Percentiles rank a stretch among this genome's conserved stretches.
These are phyloP conservation scores for Aspergillus egyptiacus DNA, from an alignment of 495 filamentous ascomycete genomes.

Conservation along the genomic window DNA sequence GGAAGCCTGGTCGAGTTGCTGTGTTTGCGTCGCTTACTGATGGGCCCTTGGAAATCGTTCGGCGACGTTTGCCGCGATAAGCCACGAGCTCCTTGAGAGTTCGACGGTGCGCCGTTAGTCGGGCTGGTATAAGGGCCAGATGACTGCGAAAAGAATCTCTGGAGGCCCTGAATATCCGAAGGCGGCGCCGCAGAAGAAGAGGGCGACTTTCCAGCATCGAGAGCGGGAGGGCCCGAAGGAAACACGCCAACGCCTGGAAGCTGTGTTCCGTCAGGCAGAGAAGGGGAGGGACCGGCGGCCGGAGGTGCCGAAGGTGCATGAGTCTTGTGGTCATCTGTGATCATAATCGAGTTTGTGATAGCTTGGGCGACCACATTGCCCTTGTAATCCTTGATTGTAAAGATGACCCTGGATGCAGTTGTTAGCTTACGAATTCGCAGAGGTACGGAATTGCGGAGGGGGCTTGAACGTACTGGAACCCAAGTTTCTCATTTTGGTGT, in stretches of 20 bases:
- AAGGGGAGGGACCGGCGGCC: conserved; percentile 29
- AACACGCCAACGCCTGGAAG: conserved; percentile 44
- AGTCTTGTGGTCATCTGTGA: conserved; percentile 96
- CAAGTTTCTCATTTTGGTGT: conserved; percentile 85
- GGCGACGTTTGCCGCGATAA: conserved; percentile 71
- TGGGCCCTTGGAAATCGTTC: conserved; percentile 51
- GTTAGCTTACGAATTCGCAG: neutral
- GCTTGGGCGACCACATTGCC: conserved; percentile 72
- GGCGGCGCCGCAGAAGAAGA: conserved; percentile 24
- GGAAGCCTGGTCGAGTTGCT: conserved; percentile 63
- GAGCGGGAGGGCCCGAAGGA: conserved; percentile 30
- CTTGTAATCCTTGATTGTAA: conserved; percentile 77
- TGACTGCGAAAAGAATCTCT: conserved; percentile 43
- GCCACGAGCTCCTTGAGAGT: conserved; percentile 53
- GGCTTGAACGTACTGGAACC: conserved; percentile 64
- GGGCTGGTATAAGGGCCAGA: conserved; percentile 31
- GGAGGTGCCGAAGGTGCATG: conserved; percentile 45
- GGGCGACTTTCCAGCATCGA: conserved; percentile 28
- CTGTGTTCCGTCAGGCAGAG: conserved; percentile 38
- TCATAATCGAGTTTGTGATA: conserved; percentile 83
- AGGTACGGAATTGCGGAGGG: neutral
- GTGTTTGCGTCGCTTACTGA: conserved; percentile 68
- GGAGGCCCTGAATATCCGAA: conserved; percentile 50
- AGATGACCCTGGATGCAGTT: conserved; percentile 59
- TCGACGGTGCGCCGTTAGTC: conserved; percentile 36